A percentile compares a stretch with the other conserved stretches of the same genome.
Evolutionary conservation across 345 rosid species (phyloP).

Genomic region (Stellera chamaejasme): DNA sequence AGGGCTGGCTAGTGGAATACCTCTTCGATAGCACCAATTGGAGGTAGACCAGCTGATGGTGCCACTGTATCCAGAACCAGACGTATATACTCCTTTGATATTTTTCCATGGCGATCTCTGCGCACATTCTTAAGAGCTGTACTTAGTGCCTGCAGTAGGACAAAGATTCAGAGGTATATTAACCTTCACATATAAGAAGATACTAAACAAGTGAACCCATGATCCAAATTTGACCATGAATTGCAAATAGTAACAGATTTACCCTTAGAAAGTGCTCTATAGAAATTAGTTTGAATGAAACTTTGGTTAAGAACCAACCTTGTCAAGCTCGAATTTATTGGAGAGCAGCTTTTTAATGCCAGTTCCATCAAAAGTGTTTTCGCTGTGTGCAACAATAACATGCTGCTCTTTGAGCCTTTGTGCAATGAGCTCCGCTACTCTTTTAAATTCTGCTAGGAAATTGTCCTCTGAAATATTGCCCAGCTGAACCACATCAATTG

Average conservation of each 20-base stretch:
- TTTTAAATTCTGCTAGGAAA: constrained; percentile 52
- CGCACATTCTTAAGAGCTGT: constrained; percentile 41
- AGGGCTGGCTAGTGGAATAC: constrained; percentile 18
- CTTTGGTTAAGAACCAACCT: constrained; percentile 29
- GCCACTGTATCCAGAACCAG: constrained; percentile 56
- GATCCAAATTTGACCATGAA: too few species aligned
- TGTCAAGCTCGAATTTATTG: constrained; percentile 72
- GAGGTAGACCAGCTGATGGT: constrained; percentile 69
- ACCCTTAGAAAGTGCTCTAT: too few species aligned
- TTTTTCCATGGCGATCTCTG: constrained; percentile 54
- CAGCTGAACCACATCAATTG: constrained; percentile 21
- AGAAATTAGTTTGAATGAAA: too few species aligned
- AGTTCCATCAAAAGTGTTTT: constrained; percentile 70
- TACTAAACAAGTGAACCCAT: too few species aligned
- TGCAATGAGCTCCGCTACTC: constrained; percentile 46
- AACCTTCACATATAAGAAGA: too few species aligned
- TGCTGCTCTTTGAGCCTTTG: constrained; percentile 77
- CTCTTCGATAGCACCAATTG: constrained; percentile 66
- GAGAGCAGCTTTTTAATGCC: constrained; percentile 55
- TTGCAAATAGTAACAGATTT: too few species aligned
- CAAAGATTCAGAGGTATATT: too few species aligned
- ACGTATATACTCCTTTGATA: constrained; percentile 52
- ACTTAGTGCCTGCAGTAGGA: constrained; percentile 33
- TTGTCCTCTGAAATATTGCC: constrained; percentile 39
- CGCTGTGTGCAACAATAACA: constrained; percentile 83